Evolutionary conservation across 306 rosid genomes (phyloP).

Genomic region (Rosa persica): DNA sequence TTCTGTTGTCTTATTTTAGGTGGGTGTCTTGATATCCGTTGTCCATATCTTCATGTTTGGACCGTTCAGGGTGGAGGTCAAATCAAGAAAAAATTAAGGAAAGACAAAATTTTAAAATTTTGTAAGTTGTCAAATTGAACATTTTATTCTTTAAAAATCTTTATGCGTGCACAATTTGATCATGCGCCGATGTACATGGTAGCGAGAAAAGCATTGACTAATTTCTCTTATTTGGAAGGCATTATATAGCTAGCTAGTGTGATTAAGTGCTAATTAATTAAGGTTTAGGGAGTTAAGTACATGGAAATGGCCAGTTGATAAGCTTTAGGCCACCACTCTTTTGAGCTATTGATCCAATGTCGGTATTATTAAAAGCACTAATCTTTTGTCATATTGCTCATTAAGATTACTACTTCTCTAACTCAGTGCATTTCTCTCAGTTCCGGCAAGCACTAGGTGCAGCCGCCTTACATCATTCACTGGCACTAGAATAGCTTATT

Average conservation of each 20-base stretch:
- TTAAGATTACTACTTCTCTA: slow-evolving; percentile 4
- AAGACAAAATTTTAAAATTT: too few species aligned
- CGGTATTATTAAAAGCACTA: neutral
- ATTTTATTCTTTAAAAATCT: neutral
- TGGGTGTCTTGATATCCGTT: too few species aligned
- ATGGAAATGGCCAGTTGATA: neutral
- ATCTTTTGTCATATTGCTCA: slow-evolving; percentile 11
- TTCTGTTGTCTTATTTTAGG: too few species aligned
- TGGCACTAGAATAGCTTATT: slow-evolving; percentile 1
- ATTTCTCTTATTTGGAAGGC: slow-evolving; percentile 12
- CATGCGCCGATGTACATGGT: neutral
- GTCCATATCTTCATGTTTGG: too few species aligned
- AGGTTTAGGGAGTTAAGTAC: neutral
- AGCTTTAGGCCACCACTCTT: slow-evolving; percentile 7
- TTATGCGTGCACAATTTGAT: neutral
- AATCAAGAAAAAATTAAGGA: too few species aligned
- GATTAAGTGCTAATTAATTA: neutral
- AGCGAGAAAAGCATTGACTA: neutral
- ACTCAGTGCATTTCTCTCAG: slow-evolving; percentile 12
- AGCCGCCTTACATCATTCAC: slow-evolving; percentile 20
- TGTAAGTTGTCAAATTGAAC: neutral
- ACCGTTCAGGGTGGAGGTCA: too few species aligned
- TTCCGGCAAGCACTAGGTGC: slow-evolving; percentile 12
- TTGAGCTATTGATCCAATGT: neutral
- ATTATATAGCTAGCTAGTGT: neutral